Conservation (phyloP, 1,284 basidiomycete species). For the Tremellales sp. region DNA sequence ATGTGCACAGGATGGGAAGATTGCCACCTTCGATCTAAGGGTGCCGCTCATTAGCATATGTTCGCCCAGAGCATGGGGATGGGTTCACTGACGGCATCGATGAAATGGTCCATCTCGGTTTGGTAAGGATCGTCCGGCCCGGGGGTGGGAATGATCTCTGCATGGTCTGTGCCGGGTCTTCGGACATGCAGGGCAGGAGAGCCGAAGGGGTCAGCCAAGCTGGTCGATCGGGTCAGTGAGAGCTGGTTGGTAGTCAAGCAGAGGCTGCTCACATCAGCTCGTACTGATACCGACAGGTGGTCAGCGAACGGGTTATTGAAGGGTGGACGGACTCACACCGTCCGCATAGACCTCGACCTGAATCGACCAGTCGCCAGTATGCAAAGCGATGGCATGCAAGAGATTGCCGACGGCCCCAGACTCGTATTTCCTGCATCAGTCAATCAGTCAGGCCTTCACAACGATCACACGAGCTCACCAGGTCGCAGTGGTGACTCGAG, state of each 20-base stretch:
- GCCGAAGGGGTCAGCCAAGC: conserved; percentile 48
- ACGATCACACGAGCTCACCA: conserved; percentile 37
- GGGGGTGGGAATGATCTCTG: conserved; percentile 26
- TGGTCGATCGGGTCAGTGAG: conserved; percentile 3
- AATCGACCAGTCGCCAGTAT: conserved; percentile 38
- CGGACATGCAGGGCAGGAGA: conserved; percentile 46
- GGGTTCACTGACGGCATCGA: conserved; percentile 39
- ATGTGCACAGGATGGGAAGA: conserved; percentile 42
- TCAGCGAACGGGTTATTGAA: neutral
- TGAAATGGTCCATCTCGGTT: conserved; percentile 48
- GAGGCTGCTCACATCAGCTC: conserved; percentile 2
- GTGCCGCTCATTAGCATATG: neutral
- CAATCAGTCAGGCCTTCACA: conserved; percentile 24
- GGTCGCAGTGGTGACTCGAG: conserved; percentile 47
- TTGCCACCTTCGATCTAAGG: conserved; percentile 37
- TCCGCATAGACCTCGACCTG: conserved; percentile 46
- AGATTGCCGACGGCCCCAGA: conserved; percentile 42
- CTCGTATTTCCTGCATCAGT: conserved; percentile 38
- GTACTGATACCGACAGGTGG: neutral
- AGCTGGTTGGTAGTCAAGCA: neutral
- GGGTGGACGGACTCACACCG: conserved; percentile 26
- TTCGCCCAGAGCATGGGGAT: neutral
- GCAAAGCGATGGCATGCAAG: conserved; percentile 40
- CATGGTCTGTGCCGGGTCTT: conserved; percentile 36
- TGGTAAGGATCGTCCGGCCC: conserved; percentile 48